Base-by-base conservation (phyloP, 495 filamentous ascomycete species). In the Xylaria acuta region DNA sequence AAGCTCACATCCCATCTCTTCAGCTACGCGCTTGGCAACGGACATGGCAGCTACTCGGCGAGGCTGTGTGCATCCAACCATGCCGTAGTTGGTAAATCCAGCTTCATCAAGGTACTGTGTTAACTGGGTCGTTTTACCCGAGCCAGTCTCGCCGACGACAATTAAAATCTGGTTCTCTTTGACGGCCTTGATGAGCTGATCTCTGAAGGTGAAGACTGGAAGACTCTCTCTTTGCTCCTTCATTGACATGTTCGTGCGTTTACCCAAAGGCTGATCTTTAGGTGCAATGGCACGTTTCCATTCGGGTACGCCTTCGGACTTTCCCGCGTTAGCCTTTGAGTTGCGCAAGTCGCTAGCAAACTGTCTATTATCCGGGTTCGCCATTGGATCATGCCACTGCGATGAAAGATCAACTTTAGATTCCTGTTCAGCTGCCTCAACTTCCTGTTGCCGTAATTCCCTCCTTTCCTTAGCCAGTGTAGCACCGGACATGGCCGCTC, bases 331-430 rank as follows among this genome's bases (percentile, higher is more conserved):
- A 59, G 72, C 75, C 76, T 86, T 89, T 18, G 86, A 83, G 69
- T 85, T 90, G 54, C 92, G 87, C 27, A 98, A 78, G 74, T 97
- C 97, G 66, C 89, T 88, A 3, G 95, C 97, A 81, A 98, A 98
- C 73, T 95, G 91, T 34, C 92, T 87, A 71, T 93, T 86, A 60
- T 94, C 92, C 2, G 95, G 91, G 34, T 89, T 88, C 40, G 92
- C 91, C 94, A 99, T 97, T 0, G 96, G 96, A 81, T 99, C 96
- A 67, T 97, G 90, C 96, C 96, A 99, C 79, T 98, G 94, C 1
- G 93, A 91, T 56, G 91, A 90, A 6, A 99, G 88, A 75, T 99
- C 95, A 12, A 96, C 92, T 72, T 94, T 89, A 5, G 90, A 84
- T 4, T 93, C 90, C 71, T 92, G 89, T 75, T 97, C 89, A 0